Evolutionary conservation across 371 early-diverging fungal species (phyloP), one percentile per base, ranked within the genome.

Genomic region (Batkoa obscura): DNA sequence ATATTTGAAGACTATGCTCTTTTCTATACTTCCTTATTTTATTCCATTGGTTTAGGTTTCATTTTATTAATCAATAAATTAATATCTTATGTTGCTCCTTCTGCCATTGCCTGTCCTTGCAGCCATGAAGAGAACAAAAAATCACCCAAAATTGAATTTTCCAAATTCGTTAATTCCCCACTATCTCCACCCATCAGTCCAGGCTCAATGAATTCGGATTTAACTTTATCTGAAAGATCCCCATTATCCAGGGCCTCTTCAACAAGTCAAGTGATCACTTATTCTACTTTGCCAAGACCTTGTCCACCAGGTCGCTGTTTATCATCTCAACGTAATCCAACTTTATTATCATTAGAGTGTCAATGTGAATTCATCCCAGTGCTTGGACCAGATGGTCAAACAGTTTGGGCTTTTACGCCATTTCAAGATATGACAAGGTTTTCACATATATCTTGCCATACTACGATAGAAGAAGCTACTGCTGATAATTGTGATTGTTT

Each of bases 31-130:
- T 17, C 45, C 0, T 3, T 43, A 2, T 60, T 60, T 35, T 60
- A 60, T 33, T 50, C 46, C 30, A 15, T 51, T 12, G 61, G 61
- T 30, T 46, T 60, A 10, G 30, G 39, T 15, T 51, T 57, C 30
- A 46, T 54, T n/a, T 30, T 47, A 2, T n/a, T 53, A 2, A 33
- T 60, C n/a, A 57, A 57, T 38, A n/a, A 12, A 31, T 17, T 50
- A 6, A 45, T 57, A 32, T 45, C 49, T 3, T 3, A 33, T 42
- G 35, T 53, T n/a, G 12, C 50, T 3, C 3, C 43, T 30, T 31
- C 35, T n/a, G 61, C 52, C 2, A 42, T 55, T 6, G 23, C 4
- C 31, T 42, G 55, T 43, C n/a, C 43, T 30, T 39, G 43, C n/a
- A 39, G 33, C 31, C 12, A 55, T 30, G 23, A 36, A 37, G 5